A percentile compares a stretch with the other conserved stretches of the same genome.
These are phyloP conservation scores for Microbotryum intermedium DNA, from an alignment of 1,284 basidiomycete species.

Conservation along the genomic window DNA sequence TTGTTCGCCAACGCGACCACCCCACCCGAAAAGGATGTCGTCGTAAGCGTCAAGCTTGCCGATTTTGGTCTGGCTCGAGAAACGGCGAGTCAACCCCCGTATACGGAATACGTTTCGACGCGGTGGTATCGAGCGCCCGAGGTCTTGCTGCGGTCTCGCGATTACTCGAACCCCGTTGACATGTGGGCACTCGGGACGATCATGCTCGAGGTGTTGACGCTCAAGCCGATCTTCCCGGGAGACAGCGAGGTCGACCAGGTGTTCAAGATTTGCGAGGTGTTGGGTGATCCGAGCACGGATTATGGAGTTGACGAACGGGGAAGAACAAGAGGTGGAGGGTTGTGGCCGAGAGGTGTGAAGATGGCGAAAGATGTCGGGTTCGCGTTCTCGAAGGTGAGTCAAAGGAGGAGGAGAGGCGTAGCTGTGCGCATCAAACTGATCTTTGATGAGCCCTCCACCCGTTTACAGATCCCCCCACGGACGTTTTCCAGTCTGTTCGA, in stretches of 20 bases:
- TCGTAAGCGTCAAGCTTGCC: conserved; percentile 94
- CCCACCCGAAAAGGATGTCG: conserved; percentile 75
- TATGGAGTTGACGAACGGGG: conserved; percentile 70
- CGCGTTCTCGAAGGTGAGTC: conserved; percentile 69
- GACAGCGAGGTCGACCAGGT: conserved; percentile 90
- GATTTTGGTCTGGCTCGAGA: conserved; percentile 97
- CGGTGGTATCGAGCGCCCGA: conserved; percentile 99
- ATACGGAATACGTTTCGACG: conserved; percentile 97
- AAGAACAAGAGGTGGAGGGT: conserved; percentile 69
- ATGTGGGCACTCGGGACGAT: conserved; percentile 99
- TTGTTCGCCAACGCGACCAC: conserved; percentile 32
- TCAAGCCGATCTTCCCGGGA: conserved; percentile 97
- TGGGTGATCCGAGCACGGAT: conserved; percentile 82
- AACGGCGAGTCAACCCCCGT: conserved; percentile 79
- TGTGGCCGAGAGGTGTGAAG: conserved; percentile 75
- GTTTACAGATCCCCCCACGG: conserved; percentile 58
- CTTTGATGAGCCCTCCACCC: neutral
- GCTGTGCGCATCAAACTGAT: neutral
- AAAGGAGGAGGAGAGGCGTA: neutral
- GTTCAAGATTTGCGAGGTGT: conserved; percentile 73
- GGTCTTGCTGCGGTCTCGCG: conserved; percentile 78
- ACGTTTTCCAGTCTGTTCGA: conserved; percentile 73
- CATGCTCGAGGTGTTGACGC: conserved; percentile 89
- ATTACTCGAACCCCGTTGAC: conserved; percentile 94
- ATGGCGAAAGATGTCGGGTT: conserved; percentile 84